Evolutionary conservation across 1,284 basidiomycete species (phyloP).

Genomic region (Farysia itapuensis): DNA sequence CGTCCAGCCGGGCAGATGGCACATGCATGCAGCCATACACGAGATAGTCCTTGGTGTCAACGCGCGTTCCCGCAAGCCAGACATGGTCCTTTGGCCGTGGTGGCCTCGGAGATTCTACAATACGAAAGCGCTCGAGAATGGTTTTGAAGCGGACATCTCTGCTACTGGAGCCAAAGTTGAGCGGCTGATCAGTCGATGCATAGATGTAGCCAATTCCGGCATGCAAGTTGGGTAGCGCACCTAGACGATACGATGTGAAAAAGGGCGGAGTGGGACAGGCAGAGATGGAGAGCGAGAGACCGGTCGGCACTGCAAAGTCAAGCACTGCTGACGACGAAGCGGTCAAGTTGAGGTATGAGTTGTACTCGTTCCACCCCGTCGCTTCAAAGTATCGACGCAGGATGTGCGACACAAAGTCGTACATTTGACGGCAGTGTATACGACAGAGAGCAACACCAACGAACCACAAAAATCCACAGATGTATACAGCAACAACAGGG

Average conservation of each 20-base stretch:
- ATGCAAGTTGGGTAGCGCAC: conserved; percentile 83
- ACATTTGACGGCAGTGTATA: too few species aligned
- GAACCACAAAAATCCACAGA: too few species aligned
- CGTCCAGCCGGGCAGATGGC: conserved; percentile 82
- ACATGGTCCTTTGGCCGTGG: conserved; percentile 75
- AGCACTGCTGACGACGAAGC: conserved; percentile 74
- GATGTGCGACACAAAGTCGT: conserved; percentile 68
- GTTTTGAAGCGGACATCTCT: conserved; percentile 77
- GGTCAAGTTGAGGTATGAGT: conserved; percentile 85
- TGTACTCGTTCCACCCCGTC: conserved; percentile 95
- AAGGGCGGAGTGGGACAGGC: conserved; percentile 79
- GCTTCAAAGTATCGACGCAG: conserved; percentile 83
- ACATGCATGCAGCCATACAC: conserved; percentile 90
- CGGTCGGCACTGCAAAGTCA: conserved; percentile 78
- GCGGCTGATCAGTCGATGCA: conserved; percentile 65
- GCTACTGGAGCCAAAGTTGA: conserved; percentile 25
- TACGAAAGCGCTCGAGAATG: conserved; percentile 71
- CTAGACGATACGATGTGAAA: conserved; percentile 89
- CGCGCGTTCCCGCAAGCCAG: conserved; percentile 69
- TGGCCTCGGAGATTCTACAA: conserved; percentile 73
- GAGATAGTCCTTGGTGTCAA: conserved; percentile 71
- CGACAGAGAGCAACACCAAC: too few species aligned
- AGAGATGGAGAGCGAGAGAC: conserved; percentile 77
- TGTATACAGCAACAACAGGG: too few species aligned
- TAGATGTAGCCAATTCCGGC: conserved; percentile 94